Evolutionary conservation across 352 stramenopile species (phyloP).

Genomic region (Pythium insidiosum): DNA sequence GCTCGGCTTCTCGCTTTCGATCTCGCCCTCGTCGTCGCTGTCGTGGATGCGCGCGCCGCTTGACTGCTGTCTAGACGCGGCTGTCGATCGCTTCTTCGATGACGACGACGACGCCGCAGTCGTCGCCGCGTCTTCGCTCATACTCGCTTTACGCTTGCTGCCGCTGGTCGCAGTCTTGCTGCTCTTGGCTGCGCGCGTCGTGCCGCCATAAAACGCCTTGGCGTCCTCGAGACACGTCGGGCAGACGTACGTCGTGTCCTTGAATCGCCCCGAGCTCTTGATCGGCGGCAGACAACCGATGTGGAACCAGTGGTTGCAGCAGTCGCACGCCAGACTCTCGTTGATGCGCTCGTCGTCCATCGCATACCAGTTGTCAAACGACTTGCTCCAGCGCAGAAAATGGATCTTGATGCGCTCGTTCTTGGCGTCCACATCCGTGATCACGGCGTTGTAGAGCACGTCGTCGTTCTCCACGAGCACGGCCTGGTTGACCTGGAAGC

Average conservation of each 20-base stretch:
- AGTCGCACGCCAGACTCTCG: conserved; percentile 83
- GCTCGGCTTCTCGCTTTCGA: conserved; percentile 1
- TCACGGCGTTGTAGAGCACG: conserved; percentile 81
- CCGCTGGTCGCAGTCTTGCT: conserved; percentile 10
- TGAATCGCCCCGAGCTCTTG: conserved; percentile 78
- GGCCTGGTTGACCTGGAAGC: conserved; percentile 77
- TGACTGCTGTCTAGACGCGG: too few relatives aligned
- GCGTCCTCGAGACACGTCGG: conserved; percentile 72
- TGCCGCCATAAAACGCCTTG: conserved; percentile 60
- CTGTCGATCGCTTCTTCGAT: conserved; percentile 22
- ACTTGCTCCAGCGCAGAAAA: conserved; percentile 82
- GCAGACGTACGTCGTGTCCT: conserved; percentile 83
- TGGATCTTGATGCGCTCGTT: conserved; percentile 82
- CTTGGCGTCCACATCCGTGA: conserved; percentile 68
- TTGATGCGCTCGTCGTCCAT: conserved; percentile 88
- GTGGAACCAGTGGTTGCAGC: conserved; percentile 86
- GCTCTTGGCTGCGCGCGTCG: conserved; percentile 37
- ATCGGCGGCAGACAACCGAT: conserved; percentile 79
- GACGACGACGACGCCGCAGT: conserved; percentile 3
- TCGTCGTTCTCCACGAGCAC: conserved; percentile 83
- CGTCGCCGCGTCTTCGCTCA: conserved; percentile 1
- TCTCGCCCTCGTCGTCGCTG: background rate
- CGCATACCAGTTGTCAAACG: conserved; percentile 84
- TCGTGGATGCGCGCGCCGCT: too few relatives aligned
- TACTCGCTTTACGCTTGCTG: conserved; percentile 7